Conservation (phyloP, 768 basidiomycete genomes). For the Mycena vitilis region DNA sequence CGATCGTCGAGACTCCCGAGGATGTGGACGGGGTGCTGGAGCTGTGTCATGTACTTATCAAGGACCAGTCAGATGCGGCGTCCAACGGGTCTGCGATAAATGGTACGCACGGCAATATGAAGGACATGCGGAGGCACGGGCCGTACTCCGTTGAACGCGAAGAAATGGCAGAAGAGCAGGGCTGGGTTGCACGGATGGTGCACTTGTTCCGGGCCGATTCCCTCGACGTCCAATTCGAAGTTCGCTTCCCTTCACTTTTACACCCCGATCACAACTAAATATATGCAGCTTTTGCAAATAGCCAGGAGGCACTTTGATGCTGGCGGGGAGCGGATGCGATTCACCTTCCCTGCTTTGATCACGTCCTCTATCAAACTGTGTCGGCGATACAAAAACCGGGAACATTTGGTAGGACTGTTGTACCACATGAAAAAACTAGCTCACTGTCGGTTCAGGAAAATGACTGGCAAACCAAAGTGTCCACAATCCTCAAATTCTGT, state of each 20-base stretch:
- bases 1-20: conserved; percentile 91
- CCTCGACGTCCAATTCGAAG: conserved; percentile 90
- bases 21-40: conserved; percentile 96
- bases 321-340: conserved; percentile 95
- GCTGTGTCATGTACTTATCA: conserved; percentile 91
- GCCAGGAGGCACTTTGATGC: conserved; percentile 91
- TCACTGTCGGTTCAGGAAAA: conserved; percentile 63
- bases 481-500: conserved; percentile 92
- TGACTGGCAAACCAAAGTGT: conserved; percentile 88
- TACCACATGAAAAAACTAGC: conserved; percentile 13
- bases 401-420: conserved; percentile 67
- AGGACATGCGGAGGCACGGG: conserved; percentile 67
- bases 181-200: conserved; percentile 98
- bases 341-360: conserved; percentile 96
- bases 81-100: conserved; percentile 44
- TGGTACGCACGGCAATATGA: conserved; percentile 48
- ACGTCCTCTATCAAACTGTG: conserved; percentile 94
- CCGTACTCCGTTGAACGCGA: conserved; percentile 78
- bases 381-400: conserved; percentile 87
- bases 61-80: conserved; percentile 77
- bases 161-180: conserved; percentile 98
- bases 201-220: conserved; percentile 94
- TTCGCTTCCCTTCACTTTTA: conserved; percentile 47
- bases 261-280: neutral
- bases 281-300: conserved; percentile 82